Evolutionary conservation across 345 rosid species (phyloP).

Genomic region (Euphorbia pulcherrima): DNA sequence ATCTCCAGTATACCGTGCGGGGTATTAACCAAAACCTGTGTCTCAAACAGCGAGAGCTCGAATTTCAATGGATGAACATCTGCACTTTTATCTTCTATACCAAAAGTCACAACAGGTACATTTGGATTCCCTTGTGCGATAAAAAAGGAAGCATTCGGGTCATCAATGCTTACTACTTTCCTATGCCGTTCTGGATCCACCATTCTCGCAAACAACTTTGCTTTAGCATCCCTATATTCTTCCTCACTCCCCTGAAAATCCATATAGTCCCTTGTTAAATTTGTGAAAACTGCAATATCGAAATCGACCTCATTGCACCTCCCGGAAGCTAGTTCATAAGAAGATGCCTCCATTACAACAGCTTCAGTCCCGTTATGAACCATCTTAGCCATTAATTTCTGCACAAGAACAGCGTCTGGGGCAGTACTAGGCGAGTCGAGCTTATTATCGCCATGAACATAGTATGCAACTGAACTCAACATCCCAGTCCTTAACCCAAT

Average conservation of each 20-base stretch:
- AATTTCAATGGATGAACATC: conserved; percentile 84
- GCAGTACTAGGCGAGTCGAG: conserved; percentile 51
- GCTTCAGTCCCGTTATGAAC: conserved; percentile 87
- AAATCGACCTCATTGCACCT: conserved; percentile 77
- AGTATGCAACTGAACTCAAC: conserved; percentile 69
- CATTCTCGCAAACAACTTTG: conserved; percentile 83
- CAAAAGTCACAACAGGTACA: conserved; percentile 86
- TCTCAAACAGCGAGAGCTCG: conserved; percentile 88
- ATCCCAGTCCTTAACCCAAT: conserved; percentile 91
- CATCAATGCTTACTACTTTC: conserved; percentile 86
- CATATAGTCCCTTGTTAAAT: conserved; percentile 49
- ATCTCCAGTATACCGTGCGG: conserved; percentile 86
- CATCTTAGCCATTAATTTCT: conserved; percentile 96
- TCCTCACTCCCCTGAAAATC: conserved; percentile 70
- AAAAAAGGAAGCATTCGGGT: conserved; percentile 71
- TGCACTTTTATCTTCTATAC: conserved; percentile 78
- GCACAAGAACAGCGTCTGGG: conserved; percentile 79
- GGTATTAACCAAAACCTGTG: conserved; percentile 81
- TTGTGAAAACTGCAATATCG: conserved; percentile 83
- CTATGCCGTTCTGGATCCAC: conserved; percentile 85
- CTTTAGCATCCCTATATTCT: conserved; percentile 73
- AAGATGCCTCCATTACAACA: conserved; percentile 81
- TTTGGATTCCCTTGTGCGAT: conserved; percentile 59
- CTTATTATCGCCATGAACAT: conserved; percentile 64
- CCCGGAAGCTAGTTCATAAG: conserved; percentile 62